These are phyloP conservation scores for Fusarium illudens DNA, from an alignment of 2,329 filamentous ascomycete species.

Conservation along the genomic window DNA sequence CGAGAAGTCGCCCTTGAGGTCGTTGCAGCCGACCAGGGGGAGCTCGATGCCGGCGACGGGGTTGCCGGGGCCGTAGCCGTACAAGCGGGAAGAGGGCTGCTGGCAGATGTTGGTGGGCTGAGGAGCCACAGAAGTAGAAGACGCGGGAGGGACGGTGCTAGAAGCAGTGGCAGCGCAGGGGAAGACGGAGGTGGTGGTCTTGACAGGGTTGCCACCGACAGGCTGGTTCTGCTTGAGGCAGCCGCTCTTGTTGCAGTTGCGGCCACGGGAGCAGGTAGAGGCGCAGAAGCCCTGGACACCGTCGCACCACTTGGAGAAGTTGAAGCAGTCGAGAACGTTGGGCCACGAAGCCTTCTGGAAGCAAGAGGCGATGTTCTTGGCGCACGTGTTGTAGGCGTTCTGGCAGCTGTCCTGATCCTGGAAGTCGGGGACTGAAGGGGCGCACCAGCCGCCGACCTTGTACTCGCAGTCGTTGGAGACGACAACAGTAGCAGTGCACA, in stretches of 20 bases:
- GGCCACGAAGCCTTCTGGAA: constrained; percentile 62
- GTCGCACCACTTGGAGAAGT: constrained; percentile 61
- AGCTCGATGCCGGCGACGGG: constrained; percentile 61
- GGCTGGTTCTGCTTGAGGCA: constrained; percentile 56
- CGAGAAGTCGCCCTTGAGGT: constrained; percentile 53
- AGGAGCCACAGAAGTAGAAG: constrained; percentile 51
- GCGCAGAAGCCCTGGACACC: constrained; percentile 56
- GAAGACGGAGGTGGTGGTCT: constrained; percentile 48
- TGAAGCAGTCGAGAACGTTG: constrained; percentile 58
- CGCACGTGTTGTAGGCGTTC: constrained; percentile 54
- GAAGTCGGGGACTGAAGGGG: constrained; percentile 59
- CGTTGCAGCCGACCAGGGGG: constrained; percentile 64
- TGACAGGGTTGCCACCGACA: constrained; percentile 45
- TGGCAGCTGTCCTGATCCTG: constrained; percentile 53
- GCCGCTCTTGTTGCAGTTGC: constrained; percentile 52
- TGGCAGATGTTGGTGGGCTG: constrained; percentile 61
- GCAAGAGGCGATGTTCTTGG: constrained; percentile 59
- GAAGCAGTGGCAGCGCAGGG: constrained; percentile 45
- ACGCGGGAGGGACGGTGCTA: constrained; percentile 44
- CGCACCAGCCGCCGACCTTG: constrained; percentile 63
- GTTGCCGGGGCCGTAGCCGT: constrained; percentile 72
- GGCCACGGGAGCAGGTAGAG: constrained; percentile 45
- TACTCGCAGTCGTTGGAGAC: constrained; percentile 62
- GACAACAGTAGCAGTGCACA: constrained; percentile 58
- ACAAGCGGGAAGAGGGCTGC: constrained; percentile 63